phyloP scores from a whole-genome alignment of 2,329 filamentous ascomycete species.

The Cytospora piceicola region DNA sequence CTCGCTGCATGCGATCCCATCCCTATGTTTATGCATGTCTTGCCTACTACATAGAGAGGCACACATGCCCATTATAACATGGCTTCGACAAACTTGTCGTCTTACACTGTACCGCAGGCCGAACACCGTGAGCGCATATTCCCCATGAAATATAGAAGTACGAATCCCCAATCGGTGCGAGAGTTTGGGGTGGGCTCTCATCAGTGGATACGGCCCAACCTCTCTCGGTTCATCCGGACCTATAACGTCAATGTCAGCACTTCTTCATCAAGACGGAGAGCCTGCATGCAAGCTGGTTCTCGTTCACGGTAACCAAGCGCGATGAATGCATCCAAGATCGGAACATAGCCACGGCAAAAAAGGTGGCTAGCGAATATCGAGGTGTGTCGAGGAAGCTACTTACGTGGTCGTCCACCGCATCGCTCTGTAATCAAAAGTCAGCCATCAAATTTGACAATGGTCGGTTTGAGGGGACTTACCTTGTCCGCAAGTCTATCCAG shows the following conservation, averaged over 20 bases:
- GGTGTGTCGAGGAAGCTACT: conserved; percentile 40
- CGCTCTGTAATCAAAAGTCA: too few relatives aligned
- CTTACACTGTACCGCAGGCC: too few relatives aligned
- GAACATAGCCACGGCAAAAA: neutral
- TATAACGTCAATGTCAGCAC: neutral
- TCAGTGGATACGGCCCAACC: conserved; percentile 64
- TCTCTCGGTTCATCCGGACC: conserved; percentile 67
- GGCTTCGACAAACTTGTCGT: too few relatives aligned
- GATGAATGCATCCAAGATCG: neutral
- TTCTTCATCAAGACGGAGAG: neutral
- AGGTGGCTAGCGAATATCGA: too few relatives aligned
- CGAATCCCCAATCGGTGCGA: too few relatives aligned
- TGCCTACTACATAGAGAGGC: too few relatives aligned
- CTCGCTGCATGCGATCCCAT: neutral
- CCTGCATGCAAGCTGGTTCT: neutral
- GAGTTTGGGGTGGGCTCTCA: too few relatives aligned
- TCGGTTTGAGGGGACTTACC: conserved; percentile 63
- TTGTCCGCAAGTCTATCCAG: conserved; percentile 72
- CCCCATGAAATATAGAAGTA: too few relatives aligned
- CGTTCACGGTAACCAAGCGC: neutral
- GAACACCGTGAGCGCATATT: too few relatives aligned
- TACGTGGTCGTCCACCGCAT: conserved; percentile 80
- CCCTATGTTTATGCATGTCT: neutral
- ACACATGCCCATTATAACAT: too few relatives aligned
- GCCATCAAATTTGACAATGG: too few relatives aligned